Evolutionary conservation across 1,139 yeast species (phyloP).

Genomic region (Groenewaldozyma auringiensis): DNA sequence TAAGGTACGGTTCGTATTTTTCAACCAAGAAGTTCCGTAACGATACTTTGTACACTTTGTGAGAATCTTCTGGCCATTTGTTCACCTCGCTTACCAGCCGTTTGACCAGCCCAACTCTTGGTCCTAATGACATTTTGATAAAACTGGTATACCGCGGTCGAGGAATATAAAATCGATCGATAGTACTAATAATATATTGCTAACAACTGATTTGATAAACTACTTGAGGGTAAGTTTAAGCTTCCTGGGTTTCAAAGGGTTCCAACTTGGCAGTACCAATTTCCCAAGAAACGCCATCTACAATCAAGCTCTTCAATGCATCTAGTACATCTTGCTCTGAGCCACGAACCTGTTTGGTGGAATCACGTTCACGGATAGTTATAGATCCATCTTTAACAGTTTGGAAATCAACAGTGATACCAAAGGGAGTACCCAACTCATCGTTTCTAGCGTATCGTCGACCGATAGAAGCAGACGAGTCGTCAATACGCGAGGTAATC

Average conservation of each 20-base stretch:
- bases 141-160: background rate
- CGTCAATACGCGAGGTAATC: slow-evolving; percentile 93
- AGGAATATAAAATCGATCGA: background rate
- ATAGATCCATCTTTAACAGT: slow-evolving; percentile 83
- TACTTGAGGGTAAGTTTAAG: background rate
- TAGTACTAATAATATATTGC: background rate
- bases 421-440: slow-evolving; percentile 98
- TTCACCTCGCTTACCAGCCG: slow-evolving; percentile 18
- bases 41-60: slow-evolving; percentile 23
- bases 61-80: slow-evolving; percentile 25
- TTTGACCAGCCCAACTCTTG: slow-evolving; percentile 12
- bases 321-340: slow-evolving; percentile 64
- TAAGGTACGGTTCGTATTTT: slow-evolving; percentile 13
- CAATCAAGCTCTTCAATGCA: slow-evolving; percentile 72
- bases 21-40: slow-evolving; percentile 26
- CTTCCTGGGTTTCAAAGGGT: slow-evolving; percentile 28
- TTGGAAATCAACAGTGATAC: slow-evolving; percentile 96
- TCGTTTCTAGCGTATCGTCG: slow-evolving; percentile 98
- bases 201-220: background rate
- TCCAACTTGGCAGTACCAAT: slow-evolving; percentile 59
- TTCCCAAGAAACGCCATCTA: slow-evolving; percentile 69
- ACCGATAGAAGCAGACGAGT: slow-evolving; percentile 96
- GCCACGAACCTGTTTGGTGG: slow-evolving; percentile 97
- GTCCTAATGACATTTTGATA: slow-evolving; percentile 13
- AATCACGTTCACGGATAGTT: slow-evolving; percentile 96